These are phyloP conservation scores for Lizonia empirigonia DNA, from an alignment of 2,329 filamentous ascomycete species.

Conservation along the genomic window DNA sequence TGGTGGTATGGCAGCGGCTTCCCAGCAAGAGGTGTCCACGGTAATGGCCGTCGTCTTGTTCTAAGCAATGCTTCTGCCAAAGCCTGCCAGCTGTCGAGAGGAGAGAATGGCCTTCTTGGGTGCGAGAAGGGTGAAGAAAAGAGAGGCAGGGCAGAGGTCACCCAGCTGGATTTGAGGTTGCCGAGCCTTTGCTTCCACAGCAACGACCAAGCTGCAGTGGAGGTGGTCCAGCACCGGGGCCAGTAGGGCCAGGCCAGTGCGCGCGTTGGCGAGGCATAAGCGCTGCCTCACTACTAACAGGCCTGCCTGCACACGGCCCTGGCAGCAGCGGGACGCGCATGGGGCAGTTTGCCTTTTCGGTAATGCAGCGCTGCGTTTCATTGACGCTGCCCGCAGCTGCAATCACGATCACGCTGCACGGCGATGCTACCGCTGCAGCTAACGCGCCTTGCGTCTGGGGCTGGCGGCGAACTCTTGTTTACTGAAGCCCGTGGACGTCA, in stretches of 20 bases:
- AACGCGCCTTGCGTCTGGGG: constrained; percentile 14
- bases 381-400: constrained; percentile 15
- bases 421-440: constrained; percentile 17
- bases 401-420: constrained; percentile 23
- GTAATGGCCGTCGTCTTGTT: constrained; percentile 32
- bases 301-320: constrained; percentile 30
- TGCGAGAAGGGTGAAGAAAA: constrained; percentile 48
- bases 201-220: constrained; percentile 29
- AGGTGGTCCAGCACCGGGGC: constrained; percentile 29
- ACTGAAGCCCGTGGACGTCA: constrained; percentile 24
- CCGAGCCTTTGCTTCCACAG: constrained; percentile 30
- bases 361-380: constrained; percentile 25
- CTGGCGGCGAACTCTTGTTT: constrained; percentile 21
- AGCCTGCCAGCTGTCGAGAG: constrained; percentile 11
- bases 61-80: constrained; percentile 23
- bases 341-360: constrained; percentile 30
- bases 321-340: constrained; percentile 29
- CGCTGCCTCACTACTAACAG: constrained; percentile 37
- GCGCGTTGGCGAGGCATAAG: constrained; percentile 25
- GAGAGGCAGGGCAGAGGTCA: constrained; percentile 33
- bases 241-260: constrained; percentile 33
- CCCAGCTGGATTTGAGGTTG: constrained; percentile 47
- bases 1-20: constrained; percentile 21
- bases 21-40: constrained; percentile 28
- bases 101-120: constrained; percentile 45